A percentile compares a stretch with the other conserved stretches of the same genome.
phyloP scores from a whole-genome alignment of 306 rosid species.

The Quercus wislizeni region DNA sequence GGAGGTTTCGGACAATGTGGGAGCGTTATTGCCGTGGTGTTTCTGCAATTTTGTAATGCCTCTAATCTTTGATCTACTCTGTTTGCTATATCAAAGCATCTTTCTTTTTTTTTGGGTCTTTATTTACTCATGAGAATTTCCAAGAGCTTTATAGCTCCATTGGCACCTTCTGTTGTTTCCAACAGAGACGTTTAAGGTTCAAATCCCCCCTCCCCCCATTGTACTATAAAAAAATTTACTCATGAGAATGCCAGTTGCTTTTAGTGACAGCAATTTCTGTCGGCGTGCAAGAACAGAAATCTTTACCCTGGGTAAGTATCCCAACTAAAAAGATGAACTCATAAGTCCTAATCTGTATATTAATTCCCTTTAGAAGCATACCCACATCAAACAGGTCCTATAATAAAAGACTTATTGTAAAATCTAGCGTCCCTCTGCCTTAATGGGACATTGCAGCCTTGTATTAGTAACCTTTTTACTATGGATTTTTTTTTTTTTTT shows the following conservation, averaged over 20 bases:
- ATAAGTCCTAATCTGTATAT: not conserved
- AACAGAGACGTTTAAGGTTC: too few relatives aligned
- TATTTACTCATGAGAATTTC: not conserved
- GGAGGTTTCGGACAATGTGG: conserved; percentile 96
- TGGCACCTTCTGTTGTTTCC: too few relatives aligned
- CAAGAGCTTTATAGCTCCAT: too few relatives aligned
- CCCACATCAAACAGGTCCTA: not conserved
- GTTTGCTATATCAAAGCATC: not conserved
- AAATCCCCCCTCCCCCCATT: too few relatives aligned
- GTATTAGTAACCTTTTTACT: not conserved
- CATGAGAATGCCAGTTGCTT: not conserved
- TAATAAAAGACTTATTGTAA: not conserved
- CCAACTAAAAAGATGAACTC: not conserved
- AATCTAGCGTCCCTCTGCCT: not conserved
- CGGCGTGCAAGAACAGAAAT: not conserved
- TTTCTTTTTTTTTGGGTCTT: not conserved
- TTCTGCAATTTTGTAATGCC: conserved; percentile 81
- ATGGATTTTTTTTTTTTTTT: not conserved
- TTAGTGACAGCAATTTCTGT: conserved; percentile 10
- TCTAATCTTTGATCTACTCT: conserved; percentile 20
- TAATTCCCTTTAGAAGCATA: not conserved
- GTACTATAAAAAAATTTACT: not conserved
- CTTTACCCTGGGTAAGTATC: conserved; percentile 1
- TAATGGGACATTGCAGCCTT: not conserved
- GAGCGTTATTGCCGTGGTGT: conserved; percentile 98